Evolutionary conservation across 208 protist species (phyloP).

Genomic region (Lotmaria passim): DNA sequence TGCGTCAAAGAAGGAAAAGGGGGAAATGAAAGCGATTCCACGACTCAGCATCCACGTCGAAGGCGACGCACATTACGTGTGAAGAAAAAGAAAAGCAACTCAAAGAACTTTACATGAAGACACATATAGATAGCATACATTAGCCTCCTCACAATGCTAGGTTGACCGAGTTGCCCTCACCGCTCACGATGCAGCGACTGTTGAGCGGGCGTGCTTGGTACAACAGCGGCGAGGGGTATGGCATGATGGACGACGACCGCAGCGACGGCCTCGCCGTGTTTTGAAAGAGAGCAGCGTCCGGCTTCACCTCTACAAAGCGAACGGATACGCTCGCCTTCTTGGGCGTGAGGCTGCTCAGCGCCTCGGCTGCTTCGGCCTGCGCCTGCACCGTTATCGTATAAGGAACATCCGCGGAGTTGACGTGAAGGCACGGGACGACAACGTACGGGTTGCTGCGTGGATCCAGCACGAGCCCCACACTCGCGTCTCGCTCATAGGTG

Average conservation of each 20-base stretch:
- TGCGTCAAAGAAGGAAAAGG: neutral
- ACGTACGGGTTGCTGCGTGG: slow-evolving; percentile 55
- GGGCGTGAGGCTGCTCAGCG: no score
- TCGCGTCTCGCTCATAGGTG: slow-evolving; percentile 45
- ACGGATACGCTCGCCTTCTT: neutral
- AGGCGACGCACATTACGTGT: no score
- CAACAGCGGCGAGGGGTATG: neutral
- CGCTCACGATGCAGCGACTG: neutral
- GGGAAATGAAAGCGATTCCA: no score
- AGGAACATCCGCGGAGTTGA: slow-evolving; percentile 4
- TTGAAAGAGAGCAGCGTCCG: slow-evolving; percentile 1
- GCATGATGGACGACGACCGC: slow-evolving; percentile 5
- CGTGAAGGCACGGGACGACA: slow-evolving; percentile 38
- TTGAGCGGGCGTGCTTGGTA: slow-evolving; percentile 1
- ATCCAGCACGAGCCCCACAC: slow-evolving; percentile 35
- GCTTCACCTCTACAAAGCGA: slow-evolving; percentile 13
- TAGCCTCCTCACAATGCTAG: neutral
- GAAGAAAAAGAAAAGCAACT: no score
- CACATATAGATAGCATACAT: no score
- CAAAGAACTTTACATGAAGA: no score
- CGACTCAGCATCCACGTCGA: no score
- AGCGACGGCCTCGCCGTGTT: slow-evolving; percentile 1
- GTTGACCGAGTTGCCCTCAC: slow-evolving; percentile 6
- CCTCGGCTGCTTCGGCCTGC: neutral
- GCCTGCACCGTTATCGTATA: slow-evolving; percentile 19